phyloP scores from a whole-genome alignment of 106 monocot species.

The Dioscorea zingiberensis region DNA sequence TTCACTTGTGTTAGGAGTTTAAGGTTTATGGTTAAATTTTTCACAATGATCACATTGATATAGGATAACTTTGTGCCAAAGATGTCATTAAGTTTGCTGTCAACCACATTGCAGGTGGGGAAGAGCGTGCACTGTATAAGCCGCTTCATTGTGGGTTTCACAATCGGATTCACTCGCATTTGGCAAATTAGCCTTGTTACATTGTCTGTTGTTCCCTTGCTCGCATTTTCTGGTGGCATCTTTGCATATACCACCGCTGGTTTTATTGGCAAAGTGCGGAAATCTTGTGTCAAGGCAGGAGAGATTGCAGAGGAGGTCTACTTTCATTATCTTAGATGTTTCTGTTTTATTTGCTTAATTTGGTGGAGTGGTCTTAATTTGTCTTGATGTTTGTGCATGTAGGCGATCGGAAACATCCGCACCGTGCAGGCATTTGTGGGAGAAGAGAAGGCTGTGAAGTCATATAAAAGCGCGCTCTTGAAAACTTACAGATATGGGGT shows the following conservation, averaged over 20 bases:
- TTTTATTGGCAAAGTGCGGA: conserved; percentile 25
- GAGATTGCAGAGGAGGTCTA: conserved; percentile 34
- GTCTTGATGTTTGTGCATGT: background rate
- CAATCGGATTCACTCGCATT: conserved; percentile 29
- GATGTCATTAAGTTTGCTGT: too few species aligned
- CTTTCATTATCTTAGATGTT: background rate
- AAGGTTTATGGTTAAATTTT: too few species aligned
- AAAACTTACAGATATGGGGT: conserved; percentile 26
- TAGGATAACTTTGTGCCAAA: too few species aligned
- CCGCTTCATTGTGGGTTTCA: conserved; percentile 35
- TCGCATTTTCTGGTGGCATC: conserved; percentile 29
- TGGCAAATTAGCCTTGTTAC: conserved; percentile 48
- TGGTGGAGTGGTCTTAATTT: background rate
- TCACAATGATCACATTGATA: too few species aligned
- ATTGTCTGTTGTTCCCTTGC: conserved; percentile 33
- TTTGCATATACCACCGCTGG: conserved; percentile 23
- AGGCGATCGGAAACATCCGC: conserved; percentile 32
- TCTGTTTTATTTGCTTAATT: background rate
- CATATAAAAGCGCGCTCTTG: conserved; percentile 16
- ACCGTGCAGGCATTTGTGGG: conserved; percentile 39
- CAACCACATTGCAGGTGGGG: conserved; percentile 14
- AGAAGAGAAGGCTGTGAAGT: conserved; percentile 31
- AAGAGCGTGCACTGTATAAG: conserved; percentile 35
- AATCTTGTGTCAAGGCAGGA: conserved; percentile 35
- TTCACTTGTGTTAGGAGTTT: too few species aligned